Base-by-base conservation (phyloP, 305 asterid species). In the Andrographis paniculata region DNA sequence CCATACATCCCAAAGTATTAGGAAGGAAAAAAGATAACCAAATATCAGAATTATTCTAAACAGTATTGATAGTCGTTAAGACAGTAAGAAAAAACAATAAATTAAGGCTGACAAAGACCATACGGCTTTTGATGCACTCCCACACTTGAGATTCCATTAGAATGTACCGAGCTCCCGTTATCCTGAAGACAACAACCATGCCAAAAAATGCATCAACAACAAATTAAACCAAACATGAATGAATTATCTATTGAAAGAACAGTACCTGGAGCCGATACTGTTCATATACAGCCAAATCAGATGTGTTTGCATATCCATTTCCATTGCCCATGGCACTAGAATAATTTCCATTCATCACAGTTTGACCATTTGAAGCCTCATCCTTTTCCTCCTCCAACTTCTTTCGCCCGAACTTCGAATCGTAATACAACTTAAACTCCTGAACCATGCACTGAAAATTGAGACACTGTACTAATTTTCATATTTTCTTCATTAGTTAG, bases 361-460 rank as follows among this genome's bases (percentile, higher is more conserved):
- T 50, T 39, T 59, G 67, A 58, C 63, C 69, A 63, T 65, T 65
- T 39, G 58, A 52, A 63, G 69, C 71, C 17, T 14, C 59, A 63
- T 71, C 76, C 41, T 70, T 64, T 37, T 44, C 55, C 61, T 67
- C 68, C 1, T 52, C 56, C 45, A 58, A 60, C 63, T 53, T 82
- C 80, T 82, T 89, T 78, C 97, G 77, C 84, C 94, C 95, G 76
- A 85, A 82, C 87, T 89, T 82, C 37, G 68, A 62, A 65, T 89
- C 97, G 70, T 89, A 89, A 60, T 61, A 77, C 66, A 76, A 70
- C 82, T 89, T 85, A 69, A 89, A 89, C 65, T 89, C 95, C 97
- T 89, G 75, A 53, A 74, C 63, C 15, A 58, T 52, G 54, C 64
- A 42, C 64, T 61, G 55, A 50, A 37, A 37, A 37, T 2, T 5